Conservation (phyloP, 2,329 filamentous ascomycete genomes). For the Ustilaginoidea virens region DNA sequence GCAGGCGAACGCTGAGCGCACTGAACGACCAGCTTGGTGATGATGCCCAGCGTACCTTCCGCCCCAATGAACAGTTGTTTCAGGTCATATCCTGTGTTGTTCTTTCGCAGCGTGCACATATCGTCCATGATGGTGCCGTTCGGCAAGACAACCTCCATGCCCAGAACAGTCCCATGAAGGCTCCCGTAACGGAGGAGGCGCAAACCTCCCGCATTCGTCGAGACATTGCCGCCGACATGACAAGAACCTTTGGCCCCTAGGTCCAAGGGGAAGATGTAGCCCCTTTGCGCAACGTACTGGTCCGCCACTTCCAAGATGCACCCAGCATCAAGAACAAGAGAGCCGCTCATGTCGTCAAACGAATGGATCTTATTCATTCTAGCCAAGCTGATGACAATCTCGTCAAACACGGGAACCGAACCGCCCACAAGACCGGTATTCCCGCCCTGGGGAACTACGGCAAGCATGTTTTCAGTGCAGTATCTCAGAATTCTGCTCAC, state of each 20-base stretch:
- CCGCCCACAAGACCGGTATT: constrained; percentile 95
- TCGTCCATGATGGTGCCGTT: constrained; percentile 89
- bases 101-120: constrained; percentile 78
- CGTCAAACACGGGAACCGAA: constrained; percentile 92
- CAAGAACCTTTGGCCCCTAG: constrained; percentile 97
- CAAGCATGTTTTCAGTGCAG: constrained; percentile 85
- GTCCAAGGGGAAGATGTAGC: constrained; percentile 88
- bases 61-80: constrained; percentile 95
- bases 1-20: constrained; percentile 79
- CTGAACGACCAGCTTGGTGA: constrained; percentile 78
- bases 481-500: constrained; percentile 85
- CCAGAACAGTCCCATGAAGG: constrained; percentile 82
- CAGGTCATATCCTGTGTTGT: constrained; percentile 96
- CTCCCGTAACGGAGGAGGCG: constrained; percentile 85
- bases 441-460: constrained; percentile 91
- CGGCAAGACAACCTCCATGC: constrained; percentile 82
- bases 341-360: constrained; percentile 86
- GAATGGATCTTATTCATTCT: constrained; percentile 85
- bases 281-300: constrained; percentile 65
- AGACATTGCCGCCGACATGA: constrained; percentile 89
- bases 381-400: constrained; percentile 83
- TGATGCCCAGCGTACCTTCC: constrained; percentile 88
- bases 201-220: constrained; percentile 88
- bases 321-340: constrained; percentile 80
- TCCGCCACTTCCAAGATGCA: constrained; percentile 84